phyloP scores from a whole-genome alignment of 805 yeast genomes.

The Schwanniomyces sp. region DNA sequence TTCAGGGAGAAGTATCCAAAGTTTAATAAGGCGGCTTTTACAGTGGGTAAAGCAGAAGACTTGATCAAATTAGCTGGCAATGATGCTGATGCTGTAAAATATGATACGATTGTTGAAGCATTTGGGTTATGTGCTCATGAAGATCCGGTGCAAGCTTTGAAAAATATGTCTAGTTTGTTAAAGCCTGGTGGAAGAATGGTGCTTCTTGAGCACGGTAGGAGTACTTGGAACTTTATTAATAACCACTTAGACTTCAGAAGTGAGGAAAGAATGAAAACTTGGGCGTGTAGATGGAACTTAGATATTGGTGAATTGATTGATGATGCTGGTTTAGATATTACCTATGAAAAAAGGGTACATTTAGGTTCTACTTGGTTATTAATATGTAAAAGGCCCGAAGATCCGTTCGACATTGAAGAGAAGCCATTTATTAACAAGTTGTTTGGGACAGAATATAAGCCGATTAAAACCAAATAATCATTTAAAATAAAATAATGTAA shows the following conservation, averaged over 20 bases:
- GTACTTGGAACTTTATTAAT: slow-evolving; percentile 76
- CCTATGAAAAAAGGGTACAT: slow-evolving; percentile 77
- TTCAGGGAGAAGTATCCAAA: slow-evolving; percentile 67
- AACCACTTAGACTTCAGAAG: slow-evolving; percentile 80
- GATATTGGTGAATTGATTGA: slow-evolving; percentile 88
- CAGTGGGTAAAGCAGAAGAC: slow-evolving; percentile 88
- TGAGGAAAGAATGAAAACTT: slow-evolving; percentile 75
- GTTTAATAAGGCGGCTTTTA: slow-evolving; percentile 75
- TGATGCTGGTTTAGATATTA: slow-evolving; percentile 79
- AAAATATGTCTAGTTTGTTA: slow-evolving; percentile 68
- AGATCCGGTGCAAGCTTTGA: slow-evolving; percentile 81
- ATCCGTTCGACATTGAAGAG: slow-evolving; percentile 46
- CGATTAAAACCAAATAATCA: slow-evolving; percentile 20
- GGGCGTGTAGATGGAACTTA: slow-evolving; percentile 98
- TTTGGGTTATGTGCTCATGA: slow-evolving; percentile 96
- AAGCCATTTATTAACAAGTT: slow-evolving; percentile 42
- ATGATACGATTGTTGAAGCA: slow-evolving; percentile 91
- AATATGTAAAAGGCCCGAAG: slow-evolving; percentile 74
- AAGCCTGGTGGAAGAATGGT: slow-evolving; percentile 90
- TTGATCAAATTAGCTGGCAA: slow-evolving; percentile 55
- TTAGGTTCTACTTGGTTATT: slow-evolving; percentile 92
- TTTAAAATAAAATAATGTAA: slow-evolving; percentile 4
- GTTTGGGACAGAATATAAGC: slow-evolving; percentile 35
- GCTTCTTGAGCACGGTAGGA: slow-evolving; percentile 89
- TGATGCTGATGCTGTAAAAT: slow-evolving; percentile 46